These are phyloP conservation scores for Candida corydali DNA, from an alignment of 805 yeast species.

Conservation along the genomic window DNA sequence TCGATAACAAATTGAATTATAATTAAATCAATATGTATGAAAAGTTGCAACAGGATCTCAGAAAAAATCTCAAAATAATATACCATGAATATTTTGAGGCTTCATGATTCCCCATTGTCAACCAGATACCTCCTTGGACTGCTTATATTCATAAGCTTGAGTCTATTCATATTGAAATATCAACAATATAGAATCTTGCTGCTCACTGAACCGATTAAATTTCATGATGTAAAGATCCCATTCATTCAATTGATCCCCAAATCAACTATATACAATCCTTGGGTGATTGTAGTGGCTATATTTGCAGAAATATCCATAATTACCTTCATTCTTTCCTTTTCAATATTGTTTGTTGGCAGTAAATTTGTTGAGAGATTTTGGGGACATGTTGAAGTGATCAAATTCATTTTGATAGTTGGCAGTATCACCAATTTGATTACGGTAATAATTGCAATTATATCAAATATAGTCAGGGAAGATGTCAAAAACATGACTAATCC, in stretches of 20 bases:
- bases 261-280: conserved; percentile 51
- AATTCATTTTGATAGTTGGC: conserved; percentile 51
- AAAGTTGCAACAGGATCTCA: too few species aligned
- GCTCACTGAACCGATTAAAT: conserved; percentile 12
- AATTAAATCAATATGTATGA: too few species aligned
- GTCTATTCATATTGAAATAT: conserved; percentile 40
- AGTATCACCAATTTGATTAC: conserved; percentile 52
- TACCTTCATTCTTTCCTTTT: conserved; percentile 38
- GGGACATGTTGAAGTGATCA: conserved; percentile 46
- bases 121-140: conserved; percentile 42
- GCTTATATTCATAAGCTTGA: conserved; percentile 35
- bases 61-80: too few species aligned
- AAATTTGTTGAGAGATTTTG: conserved; percentile 50
- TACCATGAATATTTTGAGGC: conserved; percentile 11
- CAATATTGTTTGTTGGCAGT: conserved; percentile 35
- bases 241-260: conserved; percentile 62
- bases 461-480: conserved; percentile 32
- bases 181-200: conserved; percentile 22
- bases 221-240: conserved; percentile 48
- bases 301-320: conserved; percentile 55
- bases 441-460: conserved; percentile 38
- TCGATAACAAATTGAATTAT: too few species aligned
- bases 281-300: conserved; percentile 62
- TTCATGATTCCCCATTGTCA: conserved; percentile 37
- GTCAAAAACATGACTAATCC: conserved; percentile 39